Conservation (phyloP, 306 rosid species). For the Glycine tomentella region DNA sequence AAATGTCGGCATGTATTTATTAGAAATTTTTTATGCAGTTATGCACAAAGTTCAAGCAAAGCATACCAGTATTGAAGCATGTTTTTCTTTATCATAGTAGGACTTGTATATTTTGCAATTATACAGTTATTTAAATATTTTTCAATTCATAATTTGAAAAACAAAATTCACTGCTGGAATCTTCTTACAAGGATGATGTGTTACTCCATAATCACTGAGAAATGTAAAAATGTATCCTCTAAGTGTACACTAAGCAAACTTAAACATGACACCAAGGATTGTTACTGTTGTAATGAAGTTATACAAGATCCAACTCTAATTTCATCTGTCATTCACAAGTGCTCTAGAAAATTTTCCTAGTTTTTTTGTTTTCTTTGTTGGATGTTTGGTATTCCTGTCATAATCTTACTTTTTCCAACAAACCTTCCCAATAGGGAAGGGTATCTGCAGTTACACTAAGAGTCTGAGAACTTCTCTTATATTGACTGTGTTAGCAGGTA, state of each 20-base stretch:
- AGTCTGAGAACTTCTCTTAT: slow-evolving; percentile 33
- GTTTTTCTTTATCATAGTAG: slow-evolving; percentile 33
- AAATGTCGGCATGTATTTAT: slow-evolving; percentile 34
- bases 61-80: slow-evolving; percentile 28
- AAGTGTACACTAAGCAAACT: slow-evolving; percentile 4
- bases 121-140: slow-evolving; percentile 15
- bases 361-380: slow-evolving; percentile 9
- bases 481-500: slow-evolving; percentile 52
- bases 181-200: slow-evolving; percentile 12
- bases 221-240: slow-evolving; percentile 8
- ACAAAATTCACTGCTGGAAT: slow-evolving; percentile 6
- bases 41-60: slow-evolving; percentile 43
- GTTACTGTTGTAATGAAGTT: slow-evolving; percentile 18
- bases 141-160: slow-evolving; percentile 33
- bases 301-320: background rate
- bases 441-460: background rate
- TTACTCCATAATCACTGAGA: slow-evolving; percentile 15
- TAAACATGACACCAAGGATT: background rate
- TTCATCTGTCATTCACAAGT: background rate
- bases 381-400: background rate
- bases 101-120: slow-evolving; percentile 33
- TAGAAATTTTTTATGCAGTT: slow-evolving; percentile 26
- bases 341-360: background rate
- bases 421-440: background rate
- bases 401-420: background rate